A percentile compares a stretch with the other conserved stretches of the same genome.
Conservation (phyloP, 495 filamentous ascomycete species). For the Talaromyces thailandensis region DNA sequence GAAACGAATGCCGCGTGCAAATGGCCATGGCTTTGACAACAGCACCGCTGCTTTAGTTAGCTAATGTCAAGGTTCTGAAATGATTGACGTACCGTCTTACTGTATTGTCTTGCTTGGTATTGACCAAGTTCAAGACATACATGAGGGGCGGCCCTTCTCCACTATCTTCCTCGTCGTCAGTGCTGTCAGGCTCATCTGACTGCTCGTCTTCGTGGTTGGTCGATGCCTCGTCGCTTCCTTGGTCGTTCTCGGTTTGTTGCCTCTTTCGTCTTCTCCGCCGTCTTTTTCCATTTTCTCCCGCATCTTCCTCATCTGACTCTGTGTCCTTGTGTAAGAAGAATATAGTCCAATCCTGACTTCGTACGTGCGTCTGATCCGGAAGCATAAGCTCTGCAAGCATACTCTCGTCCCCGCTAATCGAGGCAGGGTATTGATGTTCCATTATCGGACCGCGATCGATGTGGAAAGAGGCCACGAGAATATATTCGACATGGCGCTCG, state of each 20-base stretch:
- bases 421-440: slow-evolving; percentile 93
- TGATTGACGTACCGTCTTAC: slow-evolving; percentile 56
- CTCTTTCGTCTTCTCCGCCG: slow-evolving; percentile 21
- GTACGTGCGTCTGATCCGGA: slow-evolving; percentile 90
- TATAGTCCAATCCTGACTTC: slow-evolving; percentile 97
- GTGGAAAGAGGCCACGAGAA: slow-evolving; percentile 96
- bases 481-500: slow-evolving; percentile 97
- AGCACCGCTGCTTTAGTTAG: slow-evolving; percentile 56
- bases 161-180: slow-evolving; percentile 50
- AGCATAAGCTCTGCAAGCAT: slow-evolving; percentile 99
- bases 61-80: background rate
- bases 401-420: slow-evolving; percentile 93
- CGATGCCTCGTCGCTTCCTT: slow-evolving; percentile 37
- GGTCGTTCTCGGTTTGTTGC: slow-evolving; percentile 33
- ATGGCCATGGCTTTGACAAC: slow-evolving; percentile 99
- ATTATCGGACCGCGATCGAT: slow-evolving; percentile 94
- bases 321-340: slow-evolving; percentile 98
- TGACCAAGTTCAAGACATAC: slow-evolving; percentile 95
- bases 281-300: slow-evolving; percentile 39
- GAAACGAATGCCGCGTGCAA: slow-evolving; percentile 94
- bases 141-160: slow-evolving; percentile 80
- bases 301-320: slow-evolving; percentile 67
- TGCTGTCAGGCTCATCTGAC: slow-evolving; percentile 37
- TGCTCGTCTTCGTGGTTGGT: slow-evolving; percentile 38
- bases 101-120: slow-evolving; percentile 90